Base-by-base conservation (phyloP, 2,329 filamentous ascomycete genomes). In the Phialophora verrucosa region DNA sequence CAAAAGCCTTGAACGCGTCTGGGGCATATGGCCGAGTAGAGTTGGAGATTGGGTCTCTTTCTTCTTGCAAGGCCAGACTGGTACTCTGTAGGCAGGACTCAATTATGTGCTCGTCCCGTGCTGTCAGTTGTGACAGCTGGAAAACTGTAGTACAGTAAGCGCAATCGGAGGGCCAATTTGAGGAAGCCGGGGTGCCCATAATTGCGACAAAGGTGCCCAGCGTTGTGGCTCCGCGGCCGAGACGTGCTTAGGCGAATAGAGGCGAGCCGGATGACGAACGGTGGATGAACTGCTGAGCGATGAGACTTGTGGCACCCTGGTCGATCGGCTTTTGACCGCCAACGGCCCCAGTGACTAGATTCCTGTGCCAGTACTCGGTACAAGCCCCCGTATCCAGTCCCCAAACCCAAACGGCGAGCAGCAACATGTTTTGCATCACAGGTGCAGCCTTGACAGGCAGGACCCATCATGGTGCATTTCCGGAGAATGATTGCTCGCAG, bases 241-340 rank as follows among this genome's bases (percentile, higher is more conserved):
- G 32, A 42, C 32, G 23, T 38, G 23, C 55, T 25, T 61, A 61
- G 42, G 60, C 60, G 60, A 63, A 63, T 63, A 42, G 44, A 63
- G 53, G 60, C 60, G 60, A 63, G 60, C 60, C 59, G 59, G 59
- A 61, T 31, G 59, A 42, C 12, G 47, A 53, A 51, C 47, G 23
- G 47, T 20, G 47, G 35, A 61, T 51, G 44, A 32, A 61, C 49
- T 35, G 23, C 20, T 35, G 31, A 23, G n/a, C 20, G 53, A 61
- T 32, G 38, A 44, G 35, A 17, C 35, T 38, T 14, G 35, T 31
- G 35, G 35, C 35, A 42, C 35, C 35, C 35, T 17, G 3, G 35
- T 42, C 59, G 47, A 53, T 61, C 59, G 49, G 49, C 49, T 14
- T n/a, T 51, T 23, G 25, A 51, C 49, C 49, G 23, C 23, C 23